Evolutionary conservation across 2,329 filamentous ascomycete species (phyloP).

Genomic region (Cryoendolithus antarcticus): DNA sequence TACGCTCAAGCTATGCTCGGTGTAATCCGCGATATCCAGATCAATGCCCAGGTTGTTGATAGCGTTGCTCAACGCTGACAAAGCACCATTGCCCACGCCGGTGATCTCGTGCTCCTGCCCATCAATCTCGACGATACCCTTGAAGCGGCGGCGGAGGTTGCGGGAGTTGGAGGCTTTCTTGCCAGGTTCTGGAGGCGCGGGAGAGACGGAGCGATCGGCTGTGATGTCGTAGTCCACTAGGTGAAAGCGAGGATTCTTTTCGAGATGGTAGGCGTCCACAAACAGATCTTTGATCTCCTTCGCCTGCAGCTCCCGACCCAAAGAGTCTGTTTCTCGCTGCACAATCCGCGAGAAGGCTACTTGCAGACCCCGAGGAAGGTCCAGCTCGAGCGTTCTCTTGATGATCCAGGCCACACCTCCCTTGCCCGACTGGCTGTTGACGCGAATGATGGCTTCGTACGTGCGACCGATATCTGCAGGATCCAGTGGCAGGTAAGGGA

Average conservation of each 20-base stretch:
- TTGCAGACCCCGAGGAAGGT: slow-evolving; percentile 88
- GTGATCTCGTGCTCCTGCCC: slow-evolving; percentile 64
- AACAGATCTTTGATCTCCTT: slow-evolving; percentile 81
- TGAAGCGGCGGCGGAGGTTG: slow-evolving; percentile 45
- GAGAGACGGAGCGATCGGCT: slow-evolving; percentile 66
- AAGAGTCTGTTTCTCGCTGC: slow-evolving; percentile 64
- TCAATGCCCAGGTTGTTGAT: slow-evolving; percentile 68
- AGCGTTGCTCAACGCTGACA: slow-evolving; percentile 77
- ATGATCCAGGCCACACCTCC: slow-evolving; percentile 93
- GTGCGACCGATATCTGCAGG: slow-evolving; percentile 86
- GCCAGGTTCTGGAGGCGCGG: slow-evolving; percentile 30
- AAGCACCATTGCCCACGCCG: slow-evolving; percentile 77
- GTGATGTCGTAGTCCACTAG: slow-evolving; percentile 87
- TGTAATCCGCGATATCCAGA: slow-evolving; percentile 86
- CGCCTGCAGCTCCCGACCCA: slow-evolving; percentile 73
- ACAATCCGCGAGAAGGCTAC: slow-evolving; percentile 82
- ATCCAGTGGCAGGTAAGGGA: slow-evolving; percentile 88
- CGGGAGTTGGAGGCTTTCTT: background rate
- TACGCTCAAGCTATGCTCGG: slow-evolving; percentile 69
- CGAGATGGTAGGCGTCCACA: slow-evolving; percentile 74
- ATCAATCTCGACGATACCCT: slow-evolving; percentile 73
- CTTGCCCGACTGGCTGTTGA: slow-evolving; percentile 95
- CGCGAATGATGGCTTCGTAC: slow-evolving; percentile 93
- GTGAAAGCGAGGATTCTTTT: slow-evolving; percentile 69
- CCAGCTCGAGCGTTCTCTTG: slow-evolving; percentile 74